Percentiles rank a stretch among this genome's conserved stretches.
Conservation (phyloP, 148 eudicot genomes). For the Cornus controversa region DNA sequence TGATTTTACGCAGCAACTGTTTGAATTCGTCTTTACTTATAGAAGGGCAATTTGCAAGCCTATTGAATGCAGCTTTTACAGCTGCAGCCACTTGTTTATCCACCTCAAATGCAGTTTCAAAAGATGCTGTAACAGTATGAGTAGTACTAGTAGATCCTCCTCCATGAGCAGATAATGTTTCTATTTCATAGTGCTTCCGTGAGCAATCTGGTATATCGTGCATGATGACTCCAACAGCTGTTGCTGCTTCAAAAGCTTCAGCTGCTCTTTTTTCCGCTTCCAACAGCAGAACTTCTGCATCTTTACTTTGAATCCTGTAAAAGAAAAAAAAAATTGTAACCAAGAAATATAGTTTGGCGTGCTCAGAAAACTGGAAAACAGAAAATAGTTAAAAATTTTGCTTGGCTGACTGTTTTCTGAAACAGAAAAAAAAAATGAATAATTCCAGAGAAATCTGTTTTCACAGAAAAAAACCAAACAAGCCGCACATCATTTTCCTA, state of each 20-base stretch:
- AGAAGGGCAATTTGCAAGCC: conserved; percentile 68
- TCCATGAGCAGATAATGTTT: conserved; percentile 47
- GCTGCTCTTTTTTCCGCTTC: conserved; percentile 65
- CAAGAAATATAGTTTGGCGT: neutral
- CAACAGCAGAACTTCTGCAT: conserved; percentile 58
- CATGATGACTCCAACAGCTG: conserved; percentile 76
- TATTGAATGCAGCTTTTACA: conserved; percentile 68
- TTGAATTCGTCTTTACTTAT: conserved; percentile 66
- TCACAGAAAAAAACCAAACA: neutral
- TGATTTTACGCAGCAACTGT: conserved; percentile 68
- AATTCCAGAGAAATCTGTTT: neutral
- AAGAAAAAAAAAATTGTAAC: neutral
- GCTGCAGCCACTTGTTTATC: conserved; percentile 94
- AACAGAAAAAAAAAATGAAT: neutral
- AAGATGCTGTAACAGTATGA: conserved; percentile 66
- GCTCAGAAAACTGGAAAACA: neutral
- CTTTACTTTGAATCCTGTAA: conserved; percentile 69
- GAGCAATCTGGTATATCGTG: conserved; percentile 61
- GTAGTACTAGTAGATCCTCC: conserved; percentile 54
- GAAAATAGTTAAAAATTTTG: too few species aligned
- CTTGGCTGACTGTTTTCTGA: neutral
- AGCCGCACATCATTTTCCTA: neutral
- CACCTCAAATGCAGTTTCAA: conserved; percentile 87
- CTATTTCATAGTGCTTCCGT: conserved; percentile 49
- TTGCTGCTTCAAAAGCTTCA: conserved; percentile 86